Evolutionary conservation across 768 basidiomycete genomes (phyloP).

Genomic region (Suillus ampliporus): DNA sequence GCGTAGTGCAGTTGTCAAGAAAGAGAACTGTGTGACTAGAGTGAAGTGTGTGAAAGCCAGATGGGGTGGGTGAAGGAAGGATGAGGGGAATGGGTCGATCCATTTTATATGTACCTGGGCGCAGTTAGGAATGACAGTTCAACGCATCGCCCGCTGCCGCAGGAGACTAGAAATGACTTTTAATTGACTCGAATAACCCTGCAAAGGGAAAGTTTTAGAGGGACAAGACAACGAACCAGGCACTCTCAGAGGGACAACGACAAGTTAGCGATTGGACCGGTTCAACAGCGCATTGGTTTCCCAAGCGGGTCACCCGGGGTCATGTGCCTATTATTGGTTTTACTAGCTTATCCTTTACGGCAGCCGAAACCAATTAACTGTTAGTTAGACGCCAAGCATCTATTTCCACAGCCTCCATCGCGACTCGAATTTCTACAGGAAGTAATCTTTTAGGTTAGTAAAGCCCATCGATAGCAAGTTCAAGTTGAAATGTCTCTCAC

Average conservation of each 20-base stretch:
- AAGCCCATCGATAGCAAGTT: neutral
- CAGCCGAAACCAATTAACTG: no score
- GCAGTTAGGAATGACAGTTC: neutral
- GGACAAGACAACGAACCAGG: neutral
- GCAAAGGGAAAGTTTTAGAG: neutral
- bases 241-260: neutral
- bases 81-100: neutral
- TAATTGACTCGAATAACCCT: neutral
- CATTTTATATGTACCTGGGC: neutral
- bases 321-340: neutral
- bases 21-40: neutral
- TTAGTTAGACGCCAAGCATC: no score
- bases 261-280: neutral
- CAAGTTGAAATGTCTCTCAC: neutral
- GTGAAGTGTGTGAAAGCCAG: neutral
- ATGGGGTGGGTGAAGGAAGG: neutral
- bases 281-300: neutral
- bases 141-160: slow-evolving; percentile 3
- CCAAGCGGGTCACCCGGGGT: no score
- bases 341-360: neutral
- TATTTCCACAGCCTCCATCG: neutral
- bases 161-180: neutral
- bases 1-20: neutral
- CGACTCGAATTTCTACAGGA: neutral
- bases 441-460: neutral